Percentiles rank a stretch among this genome's conserved stretches.
Evolutionary conservation across 805 yeast genomes (phyloP).

Genomic region (Brettanomyces nanus): DNA sequence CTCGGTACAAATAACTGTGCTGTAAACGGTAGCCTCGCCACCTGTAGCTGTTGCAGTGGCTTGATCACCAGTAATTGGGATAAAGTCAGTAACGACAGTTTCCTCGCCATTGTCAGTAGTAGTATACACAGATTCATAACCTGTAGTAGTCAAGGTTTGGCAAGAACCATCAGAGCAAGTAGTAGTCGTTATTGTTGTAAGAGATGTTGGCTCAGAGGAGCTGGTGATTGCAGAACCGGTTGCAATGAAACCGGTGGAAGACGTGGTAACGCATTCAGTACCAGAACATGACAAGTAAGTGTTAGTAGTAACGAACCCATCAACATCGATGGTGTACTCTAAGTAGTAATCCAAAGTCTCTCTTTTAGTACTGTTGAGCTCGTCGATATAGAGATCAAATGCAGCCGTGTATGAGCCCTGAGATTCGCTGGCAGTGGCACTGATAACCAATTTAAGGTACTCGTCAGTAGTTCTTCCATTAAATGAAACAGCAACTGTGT

Average conservation of each 20-base stretch:
- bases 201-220: background rate
- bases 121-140: conserved; percentile 4
- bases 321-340: background rate
- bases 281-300: background rate
- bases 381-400: background rate
- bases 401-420: background rate
- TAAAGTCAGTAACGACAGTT: conserved; percentile 5
- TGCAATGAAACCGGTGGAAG: background rate
- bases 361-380: conserved; percentile 1
- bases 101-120: conserved; percentile 9
- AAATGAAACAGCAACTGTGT: conserved; percentile 1
- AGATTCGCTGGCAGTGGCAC: background rate
- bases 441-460: conserved; percentile 1
- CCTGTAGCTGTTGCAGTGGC: background rate
- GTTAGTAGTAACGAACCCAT: background rate
- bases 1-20: conserved; percentile 1
- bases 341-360: background rate
- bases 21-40: background rate
- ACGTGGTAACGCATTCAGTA: background rate
- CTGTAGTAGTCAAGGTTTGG: conserved; percentile 4
- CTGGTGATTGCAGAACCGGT: conserved; percentile 1
- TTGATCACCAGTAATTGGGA: conserved; percentile 4
- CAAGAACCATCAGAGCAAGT: conserved; percentile 3
- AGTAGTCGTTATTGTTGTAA: background rate
- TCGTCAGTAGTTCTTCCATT: background rate